Conservation (phyloP, 805 yeast species). For the Yarrowia sp. region DNA sequence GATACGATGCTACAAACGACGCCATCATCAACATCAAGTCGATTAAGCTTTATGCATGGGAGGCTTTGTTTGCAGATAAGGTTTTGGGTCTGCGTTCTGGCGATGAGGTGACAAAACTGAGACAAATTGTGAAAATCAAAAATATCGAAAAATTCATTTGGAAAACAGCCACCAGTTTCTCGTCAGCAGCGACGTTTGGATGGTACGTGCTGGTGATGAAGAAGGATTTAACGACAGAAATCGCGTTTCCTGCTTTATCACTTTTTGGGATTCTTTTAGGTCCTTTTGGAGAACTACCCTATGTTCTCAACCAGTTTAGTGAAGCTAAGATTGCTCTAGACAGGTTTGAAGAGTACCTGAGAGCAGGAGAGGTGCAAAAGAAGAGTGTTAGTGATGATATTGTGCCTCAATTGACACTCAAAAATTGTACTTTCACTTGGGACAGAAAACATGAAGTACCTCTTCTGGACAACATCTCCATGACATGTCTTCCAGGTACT, state of each 20-base stretch:
- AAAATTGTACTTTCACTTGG: conserved; percentile 33
- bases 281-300: conserved; percentile 55
- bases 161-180: conserved; percentile 83
- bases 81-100: conserved; percentile 81
- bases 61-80: conserved; percentile 71
- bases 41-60: conserved; percentile 95
- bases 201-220: conserved; percentile 64
- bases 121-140: conserved; percentile 65
- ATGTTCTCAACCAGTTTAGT: conserved; percentile 76
- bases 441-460: conserved; percentile 45
- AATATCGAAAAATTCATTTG: conserved; percentile 75
- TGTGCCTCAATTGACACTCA: conserved; percentile 36
- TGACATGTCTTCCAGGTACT: conserved; percentile 60
- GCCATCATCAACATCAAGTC: conserved; percentile 86
- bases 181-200: conserved; percentile 86
- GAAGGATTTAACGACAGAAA: conserved; percentile 76
- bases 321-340: conserved; percentile 88
- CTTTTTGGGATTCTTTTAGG: conserved; percentile 68
- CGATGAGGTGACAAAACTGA: conserved; percentile 74
- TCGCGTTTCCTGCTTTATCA: conserved; percentile 70
- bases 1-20: conserved; percentile 84
- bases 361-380: conserved; percentile 44
- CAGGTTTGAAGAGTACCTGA: conserved; percentile 74
- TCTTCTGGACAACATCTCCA: conserved; percentile 51
- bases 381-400: conserved; percentile 36